Percentiles rank a stretch among this genome's conserved stretches.
phyloP scores from a whole-genome alignment of 2,329 filamentous ascomycete genomes.

The Trichoderma sp. region DNA sequence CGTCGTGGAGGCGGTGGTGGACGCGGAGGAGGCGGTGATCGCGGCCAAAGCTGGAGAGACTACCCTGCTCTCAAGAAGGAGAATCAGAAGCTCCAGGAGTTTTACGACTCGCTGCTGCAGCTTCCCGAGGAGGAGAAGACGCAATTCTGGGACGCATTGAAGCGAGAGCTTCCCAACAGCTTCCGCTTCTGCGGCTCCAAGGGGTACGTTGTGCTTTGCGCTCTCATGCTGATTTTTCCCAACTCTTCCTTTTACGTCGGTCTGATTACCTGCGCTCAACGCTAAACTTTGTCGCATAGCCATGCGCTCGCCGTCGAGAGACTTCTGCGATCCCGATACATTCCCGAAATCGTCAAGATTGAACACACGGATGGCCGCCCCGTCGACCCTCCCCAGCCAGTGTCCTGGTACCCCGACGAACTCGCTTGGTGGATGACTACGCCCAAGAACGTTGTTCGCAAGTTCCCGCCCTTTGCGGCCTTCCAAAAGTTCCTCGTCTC shows the following conservation, averaged over 20 bases:
- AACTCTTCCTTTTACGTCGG: background rate
- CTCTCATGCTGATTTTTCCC: background rate
- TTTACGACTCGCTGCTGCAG: conserved; percentile 77
- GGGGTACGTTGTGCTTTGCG: conserved; percentile 53
- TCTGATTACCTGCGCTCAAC: background rate
- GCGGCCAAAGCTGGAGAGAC: conserved; percentile 34
- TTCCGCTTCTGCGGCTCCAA: conserved; percentile 97
- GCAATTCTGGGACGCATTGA: conserved; percentile 80
- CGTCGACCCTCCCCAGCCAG: conserved; percentile 77
- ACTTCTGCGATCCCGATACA: conserved; percentile 82
- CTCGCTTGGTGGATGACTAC: conserved; percentile 98
- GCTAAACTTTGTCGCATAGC: conserved; percentile 41
- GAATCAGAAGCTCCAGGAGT: conserved; percentile 82
- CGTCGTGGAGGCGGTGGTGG: conserved; percentile 37
- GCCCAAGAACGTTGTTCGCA: conserved; percentile 90
- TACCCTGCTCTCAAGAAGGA: conserved; percentile 60
- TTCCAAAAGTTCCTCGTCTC: conserved; percentile 98
- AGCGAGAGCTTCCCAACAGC: conserved; percentile 88
- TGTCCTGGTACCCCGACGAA: conserved; percentile 91
- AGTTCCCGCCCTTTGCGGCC: conserved; percentile 87
- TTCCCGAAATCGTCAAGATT: conserved; percentile 85
- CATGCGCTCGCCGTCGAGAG: conserved; percentile 92
- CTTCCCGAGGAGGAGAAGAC: conserved; percentile 75
- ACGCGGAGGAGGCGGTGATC: conserved; percentile 31
- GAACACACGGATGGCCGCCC: conserved; percentile 75